Conservation (phyloP, 139 green algal genomes). For the Gonium pectorale region DNA sequence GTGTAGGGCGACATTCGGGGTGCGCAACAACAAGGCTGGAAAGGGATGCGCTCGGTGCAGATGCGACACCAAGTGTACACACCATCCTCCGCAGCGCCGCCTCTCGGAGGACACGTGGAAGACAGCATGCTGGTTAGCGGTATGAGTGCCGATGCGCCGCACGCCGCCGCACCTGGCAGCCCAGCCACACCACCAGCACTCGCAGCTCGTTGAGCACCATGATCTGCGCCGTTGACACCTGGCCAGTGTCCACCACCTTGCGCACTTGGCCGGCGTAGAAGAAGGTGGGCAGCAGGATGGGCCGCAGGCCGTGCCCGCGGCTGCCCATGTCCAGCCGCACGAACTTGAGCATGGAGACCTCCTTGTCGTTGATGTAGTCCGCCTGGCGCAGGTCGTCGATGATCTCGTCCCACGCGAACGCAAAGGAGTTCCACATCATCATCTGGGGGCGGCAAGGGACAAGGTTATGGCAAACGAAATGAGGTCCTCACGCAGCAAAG, state of each 20-base stretch:
- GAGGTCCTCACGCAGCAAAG: too few species aligned
- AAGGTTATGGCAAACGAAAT: too few species aligned
- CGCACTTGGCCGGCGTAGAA: constrained; percentile 78
- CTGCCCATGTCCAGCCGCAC: constrained; percentile 61
- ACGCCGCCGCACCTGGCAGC: constrained; percentile 59
- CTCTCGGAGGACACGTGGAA: too few species aligned
- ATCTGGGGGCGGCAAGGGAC: constrained; percentile 53
- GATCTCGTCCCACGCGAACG: constrained; percentile 61
- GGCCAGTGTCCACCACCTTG: constrained; percentile 55
- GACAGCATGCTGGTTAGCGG: too few species aligned
- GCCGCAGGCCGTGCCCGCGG: constrained; percentile 64
- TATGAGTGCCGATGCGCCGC: too few species aligned
- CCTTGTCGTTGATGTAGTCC: constrained; percentile 58
- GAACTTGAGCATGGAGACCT: constrained; percentile 63
- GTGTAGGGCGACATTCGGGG: too few species aligned
- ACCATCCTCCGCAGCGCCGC: too few species aligned
- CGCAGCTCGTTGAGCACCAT: constrained; percentile 80
- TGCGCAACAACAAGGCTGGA: too few species aligned
- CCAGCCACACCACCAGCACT: constrained; percentile 68
- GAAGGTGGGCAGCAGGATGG: constrained; percentile 80
- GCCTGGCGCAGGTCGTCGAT: constrained; percentile 51
- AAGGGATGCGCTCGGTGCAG: too few species aligned
- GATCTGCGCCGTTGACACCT: constrained; percentile 59
- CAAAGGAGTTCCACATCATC: constrained; percentile 69
- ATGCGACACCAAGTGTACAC: too few species aligned